Percentiles rank a stretch among this genome's conserved stretches.
phyloP scores from a whole-genome alignment of 495 filamentous ascomycete species.

The Parachaetomium inaequale region DNA sequence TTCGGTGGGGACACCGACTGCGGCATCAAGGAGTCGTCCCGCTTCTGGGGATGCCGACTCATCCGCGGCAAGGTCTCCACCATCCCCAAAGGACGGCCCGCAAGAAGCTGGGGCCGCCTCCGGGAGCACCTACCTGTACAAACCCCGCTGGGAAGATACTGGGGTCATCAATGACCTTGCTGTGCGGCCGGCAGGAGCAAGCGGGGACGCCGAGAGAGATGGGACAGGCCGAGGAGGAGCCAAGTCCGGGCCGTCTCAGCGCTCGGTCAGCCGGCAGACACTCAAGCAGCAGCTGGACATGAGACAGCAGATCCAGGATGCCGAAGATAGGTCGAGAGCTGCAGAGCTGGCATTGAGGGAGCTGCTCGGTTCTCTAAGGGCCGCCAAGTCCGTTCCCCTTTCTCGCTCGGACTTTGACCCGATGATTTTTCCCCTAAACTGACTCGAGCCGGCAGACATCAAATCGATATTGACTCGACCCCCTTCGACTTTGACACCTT shows the following conservation, averaged over 20 bases:
- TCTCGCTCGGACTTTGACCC: constrained; percentile 17
- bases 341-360: constrained; percentile 83
- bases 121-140: constrained; percentile 56
- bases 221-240: constrained; percentile 18
- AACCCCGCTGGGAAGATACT: constrained; percentile 64
- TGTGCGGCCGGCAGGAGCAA: constrained; percentile 34
- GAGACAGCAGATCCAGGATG: constrained; percentile 55
- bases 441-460: constrained; percentile 35
- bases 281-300: constrained; percentile 57
- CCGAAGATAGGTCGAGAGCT: constrained; percentile 68
- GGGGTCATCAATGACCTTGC: constrained; percentile 78
- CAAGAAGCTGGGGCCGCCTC: constrained; percentile 48
- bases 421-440: constrained; percentile 19
- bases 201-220: constrained; percentile 34
- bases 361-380: constrained; percentile 70
- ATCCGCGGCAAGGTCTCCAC: constrained; percentile 29
- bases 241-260: constrained; percentile 34
- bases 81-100: constrained; percentile 37
- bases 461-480: constrained; percentile 43
- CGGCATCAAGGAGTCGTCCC: constrained; percentile 32
- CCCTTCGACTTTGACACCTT: constrained; percentile 84
- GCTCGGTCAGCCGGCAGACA: constrained; percentile 44
- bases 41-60: constrained; percentile 30
- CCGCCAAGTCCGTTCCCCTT: constrained; percentile 59
- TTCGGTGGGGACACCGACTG: constrained; percentile 43